Conservation (phyloP, 495 filamentous ascomycete genomes). For the Cercophora scortea region DNA sequence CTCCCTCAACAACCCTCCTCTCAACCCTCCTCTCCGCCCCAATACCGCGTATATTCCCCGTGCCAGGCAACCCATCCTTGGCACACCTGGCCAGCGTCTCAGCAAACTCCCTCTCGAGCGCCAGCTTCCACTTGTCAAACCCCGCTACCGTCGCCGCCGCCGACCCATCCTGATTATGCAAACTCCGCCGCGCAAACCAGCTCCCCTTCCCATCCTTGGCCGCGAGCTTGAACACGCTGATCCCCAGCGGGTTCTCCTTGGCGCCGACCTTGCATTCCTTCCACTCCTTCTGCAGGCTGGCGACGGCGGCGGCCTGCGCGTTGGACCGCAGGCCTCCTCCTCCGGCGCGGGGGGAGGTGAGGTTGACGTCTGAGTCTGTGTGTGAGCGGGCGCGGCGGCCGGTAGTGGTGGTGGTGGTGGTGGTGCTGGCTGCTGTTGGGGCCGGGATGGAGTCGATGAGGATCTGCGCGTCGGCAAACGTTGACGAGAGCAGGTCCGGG, state of each 20-base stretch:
- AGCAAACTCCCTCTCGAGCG: constrained; percentile 52
- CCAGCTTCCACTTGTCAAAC: constrained; percentile 63
- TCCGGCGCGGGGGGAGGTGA: not conserved
- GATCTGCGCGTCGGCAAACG: constrained; percentile 57
- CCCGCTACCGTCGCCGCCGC: too few relatives aligned
- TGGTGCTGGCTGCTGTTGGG: constrained; percentile 4
- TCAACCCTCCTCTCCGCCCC: constrained; percentile 71
- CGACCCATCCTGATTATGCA: constrained; percentile 45
- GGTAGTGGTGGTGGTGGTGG: not conserved
- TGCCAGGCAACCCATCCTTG: constrained; percentile 43
- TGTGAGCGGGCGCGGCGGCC: constrained; percentile 16
- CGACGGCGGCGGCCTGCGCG: constrained; percentile 7
- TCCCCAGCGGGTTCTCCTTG: constrained; percentile 63
- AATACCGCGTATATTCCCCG: constrained; percentile 72
- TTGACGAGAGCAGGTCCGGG: constrained; percentile 45
- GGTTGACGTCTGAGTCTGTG: constrained; percentile 24
- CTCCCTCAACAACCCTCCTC: constrained; percentile 40
- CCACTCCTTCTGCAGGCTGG: constrained; percentile 69
- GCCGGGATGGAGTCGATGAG: constrained; percentile 69
- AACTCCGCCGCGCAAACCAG: constrained; percentile 84
- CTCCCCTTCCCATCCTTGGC: constrained; percentile 74
- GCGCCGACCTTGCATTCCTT: constrained; percentile 68
- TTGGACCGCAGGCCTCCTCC: constrained; percentile 7
- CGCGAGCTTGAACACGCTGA: constrained; percentile 71
- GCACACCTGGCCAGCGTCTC: constrained; percentile 50